phyloP scores from a whole-genome alignment of 345 rosid species.

The Passiflora organensis region DNA sequence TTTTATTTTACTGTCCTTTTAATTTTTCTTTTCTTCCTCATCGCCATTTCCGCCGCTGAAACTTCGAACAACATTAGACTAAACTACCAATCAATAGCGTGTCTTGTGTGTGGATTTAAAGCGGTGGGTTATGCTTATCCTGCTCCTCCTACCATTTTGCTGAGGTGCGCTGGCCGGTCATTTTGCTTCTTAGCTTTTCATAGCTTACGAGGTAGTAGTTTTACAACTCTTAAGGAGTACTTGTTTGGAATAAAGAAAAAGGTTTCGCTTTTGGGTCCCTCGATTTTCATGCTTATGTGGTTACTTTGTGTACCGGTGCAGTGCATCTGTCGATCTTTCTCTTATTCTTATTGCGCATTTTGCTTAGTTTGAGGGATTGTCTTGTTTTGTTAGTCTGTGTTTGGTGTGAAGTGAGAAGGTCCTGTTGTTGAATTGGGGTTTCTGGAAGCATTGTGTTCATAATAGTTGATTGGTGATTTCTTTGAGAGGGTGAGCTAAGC shows the following conservation, averaged over 20 bases:
- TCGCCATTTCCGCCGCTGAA: conserved; percentile 22
- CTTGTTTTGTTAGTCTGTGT: conserved; percentile 1
- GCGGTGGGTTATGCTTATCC: not conserved
- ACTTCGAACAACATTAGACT: not conserved
- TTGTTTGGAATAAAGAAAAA: too few relatives aligned
- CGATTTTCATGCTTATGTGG: not conserved
- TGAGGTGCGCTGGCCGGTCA: too few relatives aligned
- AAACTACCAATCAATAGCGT: too few relatives aligned
- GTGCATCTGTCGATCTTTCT: not conserved
- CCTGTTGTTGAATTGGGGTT: not conserved
- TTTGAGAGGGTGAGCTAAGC: not conserved
- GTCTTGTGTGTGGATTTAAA: too few relatives aligned
- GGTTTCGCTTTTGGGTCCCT: not conserved
- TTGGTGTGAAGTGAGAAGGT: conserved; percentile 16
- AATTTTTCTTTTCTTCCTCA: too few relatives aligned
- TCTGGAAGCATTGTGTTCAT: conserved; percentile 1
- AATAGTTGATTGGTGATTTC: not conserved
- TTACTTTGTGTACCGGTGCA: not conserved
- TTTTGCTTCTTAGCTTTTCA: too few relatives aligned
- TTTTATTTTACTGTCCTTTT: too few relatives aligned
- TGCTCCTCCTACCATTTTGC: not conserved
- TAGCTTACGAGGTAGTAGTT: conserved; percentile 9
- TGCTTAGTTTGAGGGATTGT: not conserved
- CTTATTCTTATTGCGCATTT: too few relatives aligned
- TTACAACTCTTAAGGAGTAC: too few relatives aligned